These are phyloP conservation scores for Achaetomium macrosporum DNA, from an alignment of 2,329 filamentous ascomycete genomes.

Conservation along the genomic window DNA sequence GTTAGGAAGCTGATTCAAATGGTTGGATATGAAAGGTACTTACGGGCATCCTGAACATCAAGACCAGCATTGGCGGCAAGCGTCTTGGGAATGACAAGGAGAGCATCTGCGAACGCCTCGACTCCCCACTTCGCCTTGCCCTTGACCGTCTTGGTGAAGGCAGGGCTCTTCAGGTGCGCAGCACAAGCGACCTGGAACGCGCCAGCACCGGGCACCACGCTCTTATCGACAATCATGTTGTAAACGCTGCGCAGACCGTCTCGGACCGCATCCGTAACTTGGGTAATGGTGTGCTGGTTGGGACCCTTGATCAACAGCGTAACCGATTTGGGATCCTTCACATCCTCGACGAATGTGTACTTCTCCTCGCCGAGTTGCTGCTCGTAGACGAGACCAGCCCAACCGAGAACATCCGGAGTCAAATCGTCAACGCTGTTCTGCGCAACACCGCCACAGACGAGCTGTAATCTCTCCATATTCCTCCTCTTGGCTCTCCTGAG, in stretches of 20 bases:
- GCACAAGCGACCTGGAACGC: slow-evolving; percentile 95
- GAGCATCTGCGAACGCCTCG: slow-evolving; percentile 86
- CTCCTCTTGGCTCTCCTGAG: slow-evolving; percentile 91
- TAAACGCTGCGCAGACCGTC: slow-evolving; percentile 95
- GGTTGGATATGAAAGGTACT: slow-evolving; percentile 35
- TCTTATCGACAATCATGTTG: slow-evolving; percentile 99
- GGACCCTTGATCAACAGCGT: slow-evolving; percentile 97
- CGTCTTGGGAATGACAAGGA: slow-evolving; percentile 95
- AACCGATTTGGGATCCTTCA: slow-evolving; percentile 97
- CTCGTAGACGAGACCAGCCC: slow-evolving; percentile 95
- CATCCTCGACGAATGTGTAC: slow-evolving; percentile 97
- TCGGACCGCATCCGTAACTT: slow-evolving; percentile 92
- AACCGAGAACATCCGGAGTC: slow-evolving; percentile 80
- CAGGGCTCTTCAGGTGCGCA: slow-evolving; percentile 77
- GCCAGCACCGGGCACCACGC: slow-evolving; percentile 88
- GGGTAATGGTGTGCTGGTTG: slow-evolving; percentile 91
- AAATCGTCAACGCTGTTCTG: slow-evolving; percentile 97
- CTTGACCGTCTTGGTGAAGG: slow-evolving; percentile 85
- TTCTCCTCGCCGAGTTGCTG: slow-evolving; percentile 98
- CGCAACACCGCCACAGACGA: slow-evolving; percentile 83
- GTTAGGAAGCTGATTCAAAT: slow-evolving; percentile 4
- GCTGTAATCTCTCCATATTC: slow-evolving; percentile 97
- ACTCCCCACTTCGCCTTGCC: slow-evolving; percentile 98
- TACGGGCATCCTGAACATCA: slow-evolving; percentile 91
- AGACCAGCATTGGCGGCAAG: slow-evolving; percentile 93